Evolutionary conservation across 163 green algal genomes (phyloP).

Genomic region (Volvox carteri): DNA sequence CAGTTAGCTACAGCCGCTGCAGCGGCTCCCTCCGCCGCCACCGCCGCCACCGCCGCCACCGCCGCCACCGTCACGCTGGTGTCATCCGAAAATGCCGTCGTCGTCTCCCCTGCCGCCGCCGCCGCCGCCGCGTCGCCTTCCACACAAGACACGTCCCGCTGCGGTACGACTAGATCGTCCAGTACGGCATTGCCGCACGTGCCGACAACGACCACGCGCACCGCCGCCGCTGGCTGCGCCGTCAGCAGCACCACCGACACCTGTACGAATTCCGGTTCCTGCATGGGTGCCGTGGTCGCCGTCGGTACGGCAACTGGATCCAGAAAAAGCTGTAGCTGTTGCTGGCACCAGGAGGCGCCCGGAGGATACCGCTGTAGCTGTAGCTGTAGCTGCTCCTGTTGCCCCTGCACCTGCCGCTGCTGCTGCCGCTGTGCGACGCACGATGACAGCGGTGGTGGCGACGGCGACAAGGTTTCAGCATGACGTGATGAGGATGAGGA

Average conservation of each 20-base stretch:
- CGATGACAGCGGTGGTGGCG: no score
- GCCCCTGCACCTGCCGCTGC: not conserved
- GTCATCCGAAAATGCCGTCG: no score
- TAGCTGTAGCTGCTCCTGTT: not conserved
- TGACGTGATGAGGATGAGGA: no score
- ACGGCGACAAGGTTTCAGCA: no score
- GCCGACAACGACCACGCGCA: conserved; percentile 20
- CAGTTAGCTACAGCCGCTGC: no score
- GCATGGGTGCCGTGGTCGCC: not conserved
- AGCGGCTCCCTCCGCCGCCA: not conserved
- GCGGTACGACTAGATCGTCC: not conserved
- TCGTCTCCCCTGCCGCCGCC: not conserved
- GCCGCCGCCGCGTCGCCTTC: not conserved
- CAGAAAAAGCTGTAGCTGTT: no score
- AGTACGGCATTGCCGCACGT: conserved; percentile 18
- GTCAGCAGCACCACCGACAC: not conserved
- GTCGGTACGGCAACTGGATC: not conserved
- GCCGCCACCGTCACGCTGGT: no score
- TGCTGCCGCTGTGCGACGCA: not conserved
- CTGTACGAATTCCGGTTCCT: not conserved
- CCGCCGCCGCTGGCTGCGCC: not conserved
- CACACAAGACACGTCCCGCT: not conserved
- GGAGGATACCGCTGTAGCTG: not conserved
- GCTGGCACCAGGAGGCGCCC: not conserved
- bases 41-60: not conserved